phyloP scores from a whole-genome alignment of 2,329 filamentous ascomycete genomes.

The Talaromyces marneffei region DNA sequence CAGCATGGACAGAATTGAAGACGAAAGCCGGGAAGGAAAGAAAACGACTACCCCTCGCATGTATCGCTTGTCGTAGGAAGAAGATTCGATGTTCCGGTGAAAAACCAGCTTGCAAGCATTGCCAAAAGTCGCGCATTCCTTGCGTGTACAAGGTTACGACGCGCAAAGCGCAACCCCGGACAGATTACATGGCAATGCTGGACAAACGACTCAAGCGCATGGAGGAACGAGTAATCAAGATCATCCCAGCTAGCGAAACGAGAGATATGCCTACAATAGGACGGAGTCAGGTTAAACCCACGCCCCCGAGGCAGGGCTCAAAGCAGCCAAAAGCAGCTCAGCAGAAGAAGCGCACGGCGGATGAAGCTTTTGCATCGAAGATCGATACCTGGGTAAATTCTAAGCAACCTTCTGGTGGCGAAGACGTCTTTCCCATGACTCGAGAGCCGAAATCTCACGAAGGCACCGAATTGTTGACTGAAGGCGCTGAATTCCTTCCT shows the following conservation, averaged over 20 bases:
- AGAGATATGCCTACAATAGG: constrained; percentile 62
- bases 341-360: constrained; percentile 72
- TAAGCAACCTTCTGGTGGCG: constrained; percentile 45
- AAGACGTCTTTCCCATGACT: constrained; percentile 48
- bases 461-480: constrained; percentile 69
- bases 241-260: constrained; percentile 80
- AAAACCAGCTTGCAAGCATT: constrained; percentile 96
- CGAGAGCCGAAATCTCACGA: constrained; percentile 60
- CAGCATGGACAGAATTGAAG: constrained; percentile 75
- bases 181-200: constrained; percentile 98
- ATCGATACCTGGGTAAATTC: constrained; percentile 72
- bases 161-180: constrained; percentile 85
- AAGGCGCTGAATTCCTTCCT: constrained; percentile 77
- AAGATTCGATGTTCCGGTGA: constrained; percentile 98
- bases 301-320: constrained; percentile 52
- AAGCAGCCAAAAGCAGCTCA: constrained; percentile 45
- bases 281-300: constrained; percentile 78
- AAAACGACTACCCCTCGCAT: constrained; percentile 85
- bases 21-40: constrained; percentile 93
- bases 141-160: constrained; percentile 98
- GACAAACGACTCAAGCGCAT: constrained; percentile 93
- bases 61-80: constrained; percentile 91
- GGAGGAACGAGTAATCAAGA: constrained; percentile 96
- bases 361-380: constrained; percentile 80
- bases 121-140: constrained; percentile 81